Percentiles rank a stretch among this genome's conserved stretches.
Evolutionary conservation across 1,284 basidiomycete genomes (phyloP).

Genomic region (Rhodotorula sp.): DNA sequence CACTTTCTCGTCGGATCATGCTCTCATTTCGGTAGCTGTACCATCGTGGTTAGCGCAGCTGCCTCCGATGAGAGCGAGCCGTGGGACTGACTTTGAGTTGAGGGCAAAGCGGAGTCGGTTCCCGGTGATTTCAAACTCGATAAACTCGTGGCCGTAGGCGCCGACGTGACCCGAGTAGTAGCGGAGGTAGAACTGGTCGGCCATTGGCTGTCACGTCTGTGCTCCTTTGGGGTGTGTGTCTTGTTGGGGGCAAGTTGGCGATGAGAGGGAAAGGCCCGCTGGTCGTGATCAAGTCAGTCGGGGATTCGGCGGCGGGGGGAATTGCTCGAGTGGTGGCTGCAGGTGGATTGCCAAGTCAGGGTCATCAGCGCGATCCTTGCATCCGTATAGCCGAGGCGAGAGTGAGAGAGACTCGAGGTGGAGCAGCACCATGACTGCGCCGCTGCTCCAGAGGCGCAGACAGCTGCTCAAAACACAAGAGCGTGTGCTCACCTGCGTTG

Average conservation of each 20-base stretch:
- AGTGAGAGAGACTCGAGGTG: not conserved
- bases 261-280: too few species aligned
- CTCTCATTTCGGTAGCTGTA: conserved; percentile 84
- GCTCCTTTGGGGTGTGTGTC: too few species aligned
- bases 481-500: too few species aligned
- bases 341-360: too few species aligned
- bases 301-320: too few species aligned
- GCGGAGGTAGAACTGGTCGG: conserved; percentile 44
- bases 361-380: too few species aligned
- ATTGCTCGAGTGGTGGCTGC: too few species aligned
- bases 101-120: conserved; percentile 96
- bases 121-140: conserved; percentile 97
- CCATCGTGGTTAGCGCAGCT: too few species aligned
- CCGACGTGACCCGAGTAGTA: conserved; percentile 81
- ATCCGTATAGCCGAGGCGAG: not conserved
- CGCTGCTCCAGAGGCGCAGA: too few species aligned
- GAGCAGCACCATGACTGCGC: not conserved
- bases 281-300: too few species aligned
- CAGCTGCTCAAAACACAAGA: not conserved
- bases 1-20: conserved; percentile 96
- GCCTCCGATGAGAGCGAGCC: too few species aligned
- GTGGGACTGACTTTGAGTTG: conserved; percentile 72
- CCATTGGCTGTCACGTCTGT: not conserved
- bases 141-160: conserved; percentile 93
- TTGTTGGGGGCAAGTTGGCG: too few species aligned